phyloP scores from a whole-genome alignment of 371 early-diverging fungal species.

The Mortierella sp. region DNA sequence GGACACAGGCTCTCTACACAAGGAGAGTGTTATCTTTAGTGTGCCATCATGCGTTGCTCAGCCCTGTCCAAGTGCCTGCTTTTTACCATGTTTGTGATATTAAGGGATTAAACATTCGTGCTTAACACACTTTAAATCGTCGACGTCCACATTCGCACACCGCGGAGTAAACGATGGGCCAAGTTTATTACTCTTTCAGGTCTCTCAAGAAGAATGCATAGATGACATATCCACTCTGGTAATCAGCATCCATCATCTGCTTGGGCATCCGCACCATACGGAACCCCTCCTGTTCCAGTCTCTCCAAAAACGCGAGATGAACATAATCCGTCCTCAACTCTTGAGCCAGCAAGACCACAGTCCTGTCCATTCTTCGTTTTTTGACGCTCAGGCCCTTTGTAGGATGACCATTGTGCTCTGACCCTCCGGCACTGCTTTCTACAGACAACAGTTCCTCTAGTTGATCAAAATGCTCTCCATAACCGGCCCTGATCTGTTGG shows the following conservation, averaged over 20 bases:
- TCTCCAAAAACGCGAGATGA: conserved; percentile 39
- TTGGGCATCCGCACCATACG: conserved; percentile 37
- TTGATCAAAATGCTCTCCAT: conserved; percentile 14
- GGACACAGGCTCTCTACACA: no score
- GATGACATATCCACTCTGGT: conserved; percentile 47
- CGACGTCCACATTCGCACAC: no score
- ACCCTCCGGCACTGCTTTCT: no score
- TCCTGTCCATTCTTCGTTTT: conserved; percentile 12
- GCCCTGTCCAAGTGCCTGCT: no score
- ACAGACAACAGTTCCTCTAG: conserved; percentile 4
- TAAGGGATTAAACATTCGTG: no score
- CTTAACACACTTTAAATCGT: no score
- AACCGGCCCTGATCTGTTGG: conserved; percentile 1
- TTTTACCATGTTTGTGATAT: no score
- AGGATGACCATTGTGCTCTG: no score
- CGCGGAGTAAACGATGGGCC: no score
- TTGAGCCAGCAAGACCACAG: conserved; percentile 37
- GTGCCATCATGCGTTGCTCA: no score
- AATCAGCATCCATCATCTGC: conserved; percentile 34
- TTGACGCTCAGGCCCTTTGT: conserved; percentile 1
- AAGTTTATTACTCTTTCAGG: no score
- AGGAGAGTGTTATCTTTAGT: no score
- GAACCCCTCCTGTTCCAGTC: conserved; percentile 34
- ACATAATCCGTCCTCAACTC: conserved; percentile 49
- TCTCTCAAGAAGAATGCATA: conserved; percentile 42